A percentile compares a stretch with the other conserved stretches of the same genome.
These are phyloP conservation scores for sorghum (Sorghum bicolor) DNA, from an alignment of 176 grass and related monocot species.

Conservation along the genomic window Sorghum_bicolor_NCBIv3 NC_012871.2:60964001-60964500, in stretches of 20 bases:
- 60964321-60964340: background rate
- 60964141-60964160: no score
- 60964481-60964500: background rate
- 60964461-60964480: background rate
- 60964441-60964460: background rate
- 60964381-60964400: background rate
- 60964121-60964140: no score
- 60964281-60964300: background rate
- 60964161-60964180: no score
- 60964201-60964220: no score
- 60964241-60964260: background rate
- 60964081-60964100: no score
- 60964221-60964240: background rate
- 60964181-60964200: no score
- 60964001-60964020: no score
- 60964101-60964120: no score
- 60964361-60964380: background rate
- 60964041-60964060: no score
- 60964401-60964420: background rate
- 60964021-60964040: no score
- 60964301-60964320: background rate
- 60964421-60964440: background rate
- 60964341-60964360: background rate
- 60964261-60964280: background rate
- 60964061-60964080: no score